Percentiles rank a stretch among this genome's conserved stretches.
Evolutionary conservation across 2,329 filamentous ascomycete species (phyloP).

Genomic region (Aspergillus felis): DNA sequence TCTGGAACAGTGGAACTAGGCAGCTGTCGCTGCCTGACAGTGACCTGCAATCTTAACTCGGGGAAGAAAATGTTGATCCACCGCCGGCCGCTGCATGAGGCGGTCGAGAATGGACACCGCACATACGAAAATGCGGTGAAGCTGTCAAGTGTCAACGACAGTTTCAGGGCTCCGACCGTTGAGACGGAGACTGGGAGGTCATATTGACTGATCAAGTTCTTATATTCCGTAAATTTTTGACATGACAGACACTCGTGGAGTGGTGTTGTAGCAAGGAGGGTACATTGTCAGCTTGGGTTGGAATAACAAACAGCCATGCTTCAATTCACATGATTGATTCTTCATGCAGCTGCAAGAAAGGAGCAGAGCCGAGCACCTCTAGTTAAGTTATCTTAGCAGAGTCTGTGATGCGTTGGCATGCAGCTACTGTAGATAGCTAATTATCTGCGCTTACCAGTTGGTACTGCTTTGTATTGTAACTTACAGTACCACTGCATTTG

Average conservation of each 20-base stretch:
- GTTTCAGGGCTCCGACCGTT: neutral
- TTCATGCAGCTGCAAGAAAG: conserved; percentile 34
- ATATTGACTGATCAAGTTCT: neutral
- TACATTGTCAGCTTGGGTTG: neutral
- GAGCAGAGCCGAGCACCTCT: neutral
- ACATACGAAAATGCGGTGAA: conserved; percentile 20
- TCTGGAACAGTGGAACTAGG: neutral
- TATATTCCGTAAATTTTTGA: too few species aligned
- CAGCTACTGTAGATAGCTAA: neutral
- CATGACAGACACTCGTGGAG: too few species aligned
- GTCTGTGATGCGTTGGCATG: neutral
- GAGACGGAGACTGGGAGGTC: neutral
- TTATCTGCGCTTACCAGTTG: too few species aligned
- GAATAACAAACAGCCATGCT: conserved; percentile 2
- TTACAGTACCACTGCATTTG: too few species aligned
- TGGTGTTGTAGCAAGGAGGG: too few species aligned
- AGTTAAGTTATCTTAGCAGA: neutral
- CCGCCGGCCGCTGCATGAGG: neutral
- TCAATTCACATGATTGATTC: conserved; percentile 30
- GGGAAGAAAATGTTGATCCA: neutral
- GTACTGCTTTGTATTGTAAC: too few species aligned
- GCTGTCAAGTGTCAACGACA: neutral
- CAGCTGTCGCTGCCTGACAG: neutral
- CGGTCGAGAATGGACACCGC: neutral
- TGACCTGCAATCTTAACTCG: neutral